These are phyloP conservation scores for Iris macrosiphon DNA, from an alignment of 106 monocot genomes.

Conservation along the genomic window DNA sequence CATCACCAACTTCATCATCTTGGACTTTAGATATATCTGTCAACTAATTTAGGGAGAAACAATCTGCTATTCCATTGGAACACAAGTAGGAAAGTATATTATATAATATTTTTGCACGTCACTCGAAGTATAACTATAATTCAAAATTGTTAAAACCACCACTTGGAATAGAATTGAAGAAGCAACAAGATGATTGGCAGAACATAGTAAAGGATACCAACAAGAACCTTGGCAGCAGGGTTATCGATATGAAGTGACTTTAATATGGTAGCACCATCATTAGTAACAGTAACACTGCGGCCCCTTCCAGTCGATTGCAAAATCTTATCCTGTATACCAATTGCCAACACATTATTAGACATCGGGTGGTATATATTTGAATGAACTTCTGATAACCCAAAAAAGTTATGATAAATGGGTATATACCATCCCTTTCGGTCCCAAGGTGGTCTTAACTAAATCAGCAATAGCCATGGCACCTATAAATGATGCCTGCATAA, in stretches of 20 bases:
- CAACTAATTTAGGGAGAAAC: constrained; percentile 27
- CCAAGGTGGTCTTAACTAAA: constrained; percentile 93
- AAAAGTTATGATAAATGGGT: too few species aligned
- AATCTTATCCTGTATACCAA: constrained; percentile 73
- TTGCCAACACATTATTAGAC: too few species aligned
- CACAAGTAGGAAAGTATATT: background rate
- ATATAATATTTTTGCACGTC: too few species aligned
- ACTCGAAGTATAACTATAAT: too few species aligned
- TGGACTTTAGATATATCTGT: constrained; percentile 84
- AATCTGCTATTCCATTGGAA: background rate
- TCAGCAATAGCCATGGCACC: constrained; percentile 98
- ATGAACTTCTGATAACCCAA: too few species aligned
- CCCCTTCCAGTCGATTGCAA: constrained; percentile 95
- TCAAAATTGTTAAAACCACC: too few species aligned
- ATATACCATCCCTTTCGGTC: constrained; percentile 96
- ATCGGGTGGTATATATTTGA: too few species aligned
- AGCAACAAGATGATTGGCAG: background rate
- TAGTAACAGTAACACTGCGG: constrained; percentile 75
- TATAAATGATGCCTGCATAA: constrained; percentile 72
- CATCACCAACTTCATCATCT: constrained; percentile 88
- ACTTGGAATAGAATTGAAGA: background rate
- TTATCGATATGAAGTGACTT: constrained; percentile 96
- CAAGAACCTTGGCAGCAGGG: constrained; percentile 91
- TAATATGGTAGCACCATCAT: constrained; percentile 96
- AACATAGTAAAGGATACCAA: constrained; percentile 22